Evolutionary conservation across 768 basidiomycete genomes (phyloP).

Genomic region (Peribolospora kevripleyi): DNA sequence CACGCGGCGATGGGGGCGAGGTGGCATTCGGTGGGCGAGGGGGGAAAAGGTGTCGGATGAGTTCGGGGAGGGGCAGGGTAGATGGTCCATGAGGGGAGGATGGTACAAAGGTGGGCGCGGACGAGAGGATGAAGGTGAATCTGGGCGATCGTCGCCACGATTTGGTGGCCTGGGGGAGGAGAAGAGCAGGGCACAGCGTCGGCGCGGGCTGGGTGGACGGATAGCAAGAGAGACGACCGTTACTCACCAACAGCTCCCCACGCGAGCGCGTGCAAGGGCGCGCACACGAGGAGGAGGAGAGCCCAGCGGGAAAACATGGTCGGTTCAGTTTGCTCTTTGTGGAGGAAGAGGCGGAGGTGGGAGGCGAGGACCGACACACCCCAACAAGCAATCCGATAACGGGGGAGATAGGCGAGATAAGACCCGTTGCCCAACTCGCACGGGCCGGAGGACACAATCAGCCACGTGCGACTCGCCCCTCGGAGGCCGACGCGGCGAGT

Average conservation of each 20-base stretch:
- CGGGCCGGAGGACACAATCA: not conserved
- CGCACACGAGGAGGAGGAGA: not conserved
- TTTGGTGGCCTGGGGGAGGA: conserved; percentile 45
- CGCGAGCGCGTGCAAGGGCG: not conserved
- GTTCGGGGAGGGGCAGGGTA: not conserved
- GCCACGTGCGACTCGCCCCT: too few species aligned
- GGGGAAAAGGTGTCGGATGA: not conserved
- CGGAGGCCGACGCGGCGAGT: too few species aligned
- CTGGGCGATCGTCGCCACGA: conserved; percentile 81
- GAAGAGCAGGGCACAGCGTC: not conserved
- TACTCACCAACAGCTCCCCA: conserved; percentile 7
- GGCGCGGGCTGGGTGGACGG: too few species aligned
- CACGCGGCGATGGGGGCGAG: conserved; percentile 64
- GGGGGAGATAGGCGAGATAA: not conserved
- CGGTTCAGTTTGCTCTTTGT: not conserved
- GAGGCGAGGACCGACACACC: not conserved
- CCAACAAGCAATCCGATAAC: not conserved
- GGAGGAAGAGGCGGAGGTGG: not conserved
- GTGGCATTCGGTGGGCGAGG: conserved; percentile 29
- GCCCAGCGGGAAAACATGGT: not conserved
- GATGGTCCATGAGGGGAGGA: conserved; percentile 30
- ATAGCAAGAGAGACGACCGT: not conserved
- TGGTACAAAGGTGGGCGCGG: conserved; percentile 38
- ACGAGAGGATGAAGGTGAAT: conserved; percentile 58
- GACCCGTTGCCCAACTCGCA: not conserved